Conservation (phyloP, 306 rosid genomes). For the Trifolium repens region DNA sequence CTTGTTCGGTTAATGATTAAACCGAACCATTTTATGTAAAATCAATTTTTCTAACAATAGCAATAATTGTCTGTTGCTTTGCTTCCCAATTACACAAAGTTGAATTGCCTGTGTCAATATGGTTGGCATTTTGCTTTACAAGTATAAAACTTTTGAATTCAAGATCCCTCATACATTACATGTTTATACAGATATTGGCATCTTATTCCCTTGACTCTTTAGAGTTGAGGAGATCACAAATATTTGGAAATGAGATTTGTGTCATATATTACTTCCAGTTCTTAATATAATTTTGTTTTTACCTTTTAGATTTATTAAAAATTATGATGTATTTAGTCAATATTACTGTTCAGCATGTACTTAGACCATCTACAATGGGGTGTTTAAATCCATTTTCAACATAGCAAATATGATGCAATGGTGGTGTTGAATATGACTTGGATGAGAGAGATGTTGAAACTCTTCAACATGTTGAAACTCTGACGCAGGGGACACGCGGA, state of each 20-base stretch:
- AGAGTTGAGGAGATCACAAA: background rate
- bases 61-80: constrained; percentile 46
- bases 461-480: no score
- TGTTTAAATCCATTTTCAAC: no score
- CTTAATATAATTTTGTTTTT: no score
- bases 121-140: constrained; percentile 37
- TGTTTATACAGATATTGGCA: constrained; percentile 8
- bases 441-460: no score
- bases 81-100: constrained; percentile 44
- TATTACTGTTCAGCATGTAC: no score
- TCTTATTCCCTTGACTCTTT: background rate
- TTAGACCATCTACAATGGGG: no score
- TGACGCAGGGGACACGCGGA: no score
- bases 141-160: background rate
- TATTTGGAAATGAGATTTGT: background rate
- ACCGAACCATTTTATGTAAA: background rate
- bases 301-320: no score
- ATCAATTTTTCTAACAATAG: constrained; percentile 9
- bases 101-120: constrained; percentile 11
- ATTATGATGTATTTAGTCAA: no score
- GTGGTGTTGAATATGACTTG: no score
- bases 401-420: no score
- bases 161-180: background rate
- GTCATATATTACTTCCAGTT: no score
- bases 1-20: constrained; percentile 32